Evolutionary conservation across 2,329 filamentous ascomycete species (phyloP).

Genomic region (Penicillium sp.): DNA sequence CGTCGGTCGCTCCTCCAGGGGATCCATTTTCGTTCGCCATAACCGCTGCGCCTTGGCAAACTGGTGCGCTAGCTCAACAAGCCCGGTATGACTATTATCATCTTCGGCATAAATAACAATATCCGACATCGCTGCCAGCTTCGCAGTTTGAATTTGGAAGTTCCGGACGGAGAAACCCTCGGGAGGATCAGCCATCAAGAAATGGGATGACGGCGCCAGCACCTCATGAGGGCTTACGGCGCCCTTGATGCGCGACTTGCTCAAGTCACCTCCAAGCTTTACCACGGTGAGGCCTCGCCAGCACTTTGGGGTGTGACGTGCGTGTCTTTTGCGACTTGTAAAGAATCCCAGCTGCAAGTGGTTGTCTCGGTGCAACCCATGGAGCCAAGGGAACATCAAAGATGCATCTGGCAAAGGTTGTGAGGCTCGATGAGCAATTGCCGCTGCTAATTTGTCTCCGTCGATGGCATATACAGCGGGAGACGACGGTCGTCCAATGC

Average conservation of each 20-base stretch:
- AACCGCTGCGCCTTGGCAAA: constrained; percentile 73
- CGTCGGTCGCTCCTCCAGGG: constrained; percentile 53
- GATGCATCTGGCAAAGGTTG: constrained; percentile 81
- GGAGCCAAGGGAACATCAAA: constrained; percentile 93
- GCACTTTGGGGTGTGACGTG: constrained; percentile 69
- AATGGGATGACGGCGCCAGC: constrained; percentile 64
- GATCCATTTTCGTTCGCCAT: constrained; percentile 66
- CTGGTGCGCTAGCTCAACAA: constrained; percentile 61
- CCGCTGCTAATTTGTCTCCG: constrained; percentile 64
- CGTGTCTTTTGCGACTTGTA: constrained; percentile 67
- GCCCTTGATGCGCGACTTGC: constrained; percentile 74
- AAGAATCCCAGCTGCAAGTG: constrained; percentile 89
- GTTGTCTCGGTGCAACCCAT: constrained; percentile 86
- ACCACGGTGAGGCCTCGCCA: constrained; percentile 80
- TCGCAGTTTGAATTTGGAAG: constrained; percentile 93
- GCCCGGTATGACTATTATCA: constrained; percentile 56
- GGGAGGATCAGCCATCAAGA: constrained; percentile 73
- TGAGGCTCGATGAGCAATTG: constrained; percentile 70
- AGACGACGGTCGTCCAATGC: constrained; percentile 53
- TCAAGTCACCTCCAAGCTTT: constrained; percentile 81
- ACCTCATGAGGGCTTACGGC: constrained; percentile 81
- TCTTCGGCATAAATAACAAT: constrained; percentile 88
- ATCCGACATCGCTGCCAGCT: constrained; percentile 82
- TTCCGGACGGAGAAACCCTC: constrained; percentile 95
- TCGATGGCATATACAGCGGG: constrained; percentile 66